phyloP scores from a whole-genome alignment of 768 basidiomycete species.

The Ramaria sp. region DNA sequence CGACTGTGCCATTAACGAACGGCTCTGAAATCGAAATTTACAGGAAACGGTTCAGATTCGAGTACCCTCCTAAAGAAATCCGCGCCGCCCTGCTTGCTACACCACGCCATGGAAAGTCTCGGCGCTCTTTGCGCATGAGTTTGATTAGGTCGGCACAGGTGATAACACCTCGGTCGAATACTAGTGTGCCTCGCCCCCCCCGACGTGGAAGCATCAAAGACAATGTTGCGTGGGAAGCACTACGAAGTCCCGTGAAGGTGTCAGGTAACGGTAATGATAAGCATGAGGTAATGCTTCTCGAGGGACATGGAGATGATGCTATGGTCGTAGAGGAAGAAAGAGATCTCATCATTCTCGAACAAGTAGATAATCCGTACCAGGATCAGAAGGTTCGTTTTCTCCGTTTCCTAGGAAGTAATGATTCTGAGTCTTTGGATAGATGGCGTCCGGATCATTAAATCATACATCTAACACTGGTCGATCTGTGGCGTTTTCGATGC shows the following conservation, averaged over 20 bases:
- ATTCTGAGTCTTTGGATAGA: not conserved
- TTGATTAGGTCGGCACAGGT: constrained; percentile 71
- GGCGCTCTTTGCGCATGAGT: constrained; percentile 50
- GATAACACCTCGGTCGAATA: constrained; percentile 53
- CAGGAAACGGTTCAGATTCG: constrained; percentile 60
- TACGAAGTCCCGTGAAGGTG: constrained; percentile 1
- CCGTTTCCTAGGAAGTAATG: not conserved
- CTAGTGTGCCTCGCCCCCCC: constrained; percentile 20
- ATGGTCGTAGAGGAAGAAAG: constrained; percentile 59
- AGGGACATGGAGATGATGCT: constrained; percentile 49
- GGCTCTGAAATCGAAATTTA: constrained; percentile 59
- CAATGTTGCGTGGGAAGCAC: not conserved
- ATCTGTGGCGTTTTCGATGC: constrained; percentile 9
- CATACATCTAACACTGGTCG: constrained; percentile 9
- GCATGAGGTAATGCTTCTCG: constrained; percentile 40
- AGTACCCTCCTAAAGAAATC: constrained; percentile 65
- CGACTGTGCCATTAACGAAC: constrained; percentile 55
- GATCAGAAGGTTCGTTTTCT: not conserved
- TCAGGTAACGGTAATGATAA: constrained; percentile 32
- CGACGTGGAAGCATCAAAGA: not conserved
- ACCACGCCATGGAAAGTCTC: constrained; percentile 31
- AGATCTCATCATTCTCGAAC: constrained; percentile 64
- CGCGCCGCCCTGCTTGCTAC: constrained; percentile 41
- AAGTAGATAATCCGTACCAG: constrained; percentile 32
- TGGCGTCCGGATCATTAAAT: constrained; percentile 2